phyloP scores from a whole-genome alignment of 1,284 basidiomycete genomes.

The Ganoderma sinense region DNA sequence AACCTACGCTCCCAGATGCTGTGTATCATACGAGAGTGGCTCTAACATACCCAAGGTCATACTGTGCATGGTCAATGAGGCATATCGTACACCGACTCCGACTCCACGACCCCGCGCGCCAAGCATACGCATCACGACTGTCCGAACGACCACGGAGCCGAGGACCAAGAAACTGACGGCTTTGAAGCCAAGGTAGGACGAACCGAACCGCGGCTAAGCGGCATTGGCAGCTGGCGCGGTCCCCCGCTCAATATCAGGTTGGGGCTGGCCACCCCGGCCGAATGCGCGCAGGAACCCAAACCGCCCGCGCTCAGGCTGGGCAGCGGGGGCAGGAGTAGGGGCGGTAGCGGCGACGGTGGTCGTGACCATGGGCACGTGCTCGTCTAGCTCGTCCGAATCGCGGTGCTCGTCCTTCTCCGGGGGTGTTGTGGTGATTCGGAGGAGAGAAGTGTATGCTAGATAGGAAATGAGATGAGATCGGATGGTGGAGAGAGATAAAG shows the following conservation, averaged over 20 bases:
- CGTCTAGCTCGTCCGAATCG: conserved; percentile 46
- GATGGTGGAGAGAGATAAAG: conserved; percentile 1
- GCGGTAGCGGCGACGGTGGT: conserved; percentile 15
- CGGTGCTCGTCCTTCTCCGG: conserved; percentile 54
- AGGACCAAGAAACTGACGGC: background rate
- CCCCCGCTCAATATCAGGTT: conserved; percentile 48
- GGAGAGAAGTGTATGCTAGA: conserved; percentile 85
- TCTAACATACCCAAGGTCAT: background rate
- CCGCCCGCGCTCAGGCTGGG: conserved; percentile 37
- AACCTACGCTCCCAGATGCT: background rate
- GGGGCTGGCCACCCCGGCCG: conserved; percentile 35
- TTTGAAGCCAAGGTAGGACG: background rate
- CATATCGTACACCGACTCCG: conserved; percentile 1
- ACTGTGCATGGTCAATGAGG: background rate
- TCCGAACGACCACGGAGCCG: background rate
- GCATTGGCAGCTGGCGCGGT: conserved; percentile 26
- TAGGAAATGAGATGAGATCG: conserved; percentile 4
- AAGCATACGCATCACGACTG: background rate
- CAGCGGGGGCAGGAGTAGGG: conserved; percentile 31
- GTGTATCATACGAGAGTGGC: background rate
- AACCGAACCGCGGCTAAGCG: conserved; percentile 9
- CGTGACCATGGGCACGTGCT: conserved; percentile 30
- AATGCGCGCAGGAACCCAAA: conserved; percentile 43
- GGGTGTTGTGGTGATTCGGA: conserved; percentile 82
- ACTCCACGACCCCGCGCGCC: background rate